Percentiles rank a stretch among this genome's conserved stretches.
Conservation (phyloP, 2,329 filamentous ascomycete genomes). For the Metarhizium anisopliae region DNA sequence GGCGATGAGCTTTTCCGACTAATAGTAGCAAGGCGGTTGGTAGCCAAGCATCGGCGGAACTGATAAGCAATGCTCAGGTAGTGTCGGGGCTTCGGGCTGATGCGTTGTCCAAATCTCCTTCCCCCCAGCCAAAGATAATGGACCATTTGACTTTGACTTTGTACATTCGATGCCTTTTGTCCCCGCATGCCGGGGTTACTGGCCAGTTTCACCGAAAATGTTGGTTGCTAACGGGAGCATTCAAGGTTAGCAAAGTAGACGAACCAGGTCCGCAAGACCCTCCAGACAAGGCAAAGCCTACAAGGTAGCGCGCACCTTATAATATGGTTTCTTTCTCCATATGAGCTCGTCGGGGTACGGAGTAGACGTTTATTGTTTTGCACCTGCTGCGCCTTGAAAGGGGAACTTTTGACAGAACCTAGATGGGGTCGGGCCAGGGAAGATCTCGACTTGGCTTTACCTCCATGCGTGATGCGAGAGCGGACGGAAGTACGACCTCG, state of each 20-base stretch:
- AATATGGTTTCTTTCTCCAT: not conserved
- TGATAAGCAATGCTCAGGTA: conserved; percentile 4
- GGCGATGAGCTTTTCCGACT: conserved; percentile 1
- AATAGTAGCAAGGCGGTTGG: not conserved
- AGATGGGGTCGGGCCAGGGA: not conserved
- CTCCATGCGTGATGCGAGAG: conserved; percentile 6
- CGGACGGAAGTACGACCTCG: conserved; percentile 13
- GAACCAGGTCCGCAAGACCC: not conserved
- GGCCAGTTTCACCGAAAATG: not conserved
- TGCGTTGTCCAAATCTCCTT: conserved; percentile 2
- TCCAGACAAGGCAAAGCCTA: no score
- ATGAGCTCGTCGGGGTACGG: not conserved
- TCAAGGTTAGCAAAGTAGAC: not conserved
- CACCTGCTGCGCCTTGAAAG: not conserved
- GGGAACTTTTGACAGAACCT: conserved; percentile 3
- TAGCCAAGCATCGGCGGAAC: conserved; percentile 4
- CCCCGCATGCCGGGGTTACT: not conserved
- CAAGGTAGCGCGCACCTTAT: no score
- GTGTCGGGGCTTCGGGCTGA: not conserved
- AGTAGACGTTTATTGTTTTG: no score
- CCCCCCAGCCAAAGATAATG: not conserved
- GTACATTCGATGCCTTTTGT: not conserved
- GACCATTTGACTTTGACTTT: not conserved
- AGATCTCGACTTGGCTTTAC: not conserved
- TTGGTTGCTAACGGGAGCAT: not conserved